Evolutionary conservation across 1,284 basidiomycete genomes (phyloP).

Genomic region (Chalciporus sp.): DNA sequence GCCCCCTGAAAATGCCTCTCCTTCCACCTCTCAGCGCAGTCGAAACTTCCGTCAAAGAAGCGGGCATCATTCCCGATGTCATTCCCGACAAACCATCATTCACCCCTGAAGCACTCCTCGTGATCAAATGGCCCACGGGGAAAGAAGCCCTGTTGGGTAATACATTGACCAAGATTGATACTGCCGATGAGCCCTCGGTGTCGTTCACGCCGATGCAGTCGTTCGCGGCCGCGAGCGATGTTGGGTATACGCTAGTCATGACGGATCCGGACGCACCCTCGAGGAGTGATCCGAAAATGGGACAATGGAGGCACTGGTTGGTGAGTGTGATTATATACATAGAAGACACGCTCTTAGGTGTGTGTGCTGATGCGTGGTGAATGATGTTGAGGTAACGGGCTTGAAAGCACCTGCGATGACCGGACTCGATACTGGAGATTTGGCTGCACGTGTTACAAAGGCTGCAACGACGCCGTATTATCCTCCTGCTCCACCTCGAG

Average conservation of each 20-base stretch:
- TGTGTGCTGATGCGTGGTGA: too few species aligned
- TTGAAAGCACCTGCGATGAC: slow-evolving; percentile 47
- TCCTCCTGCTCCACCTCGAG: slow-evolving; percentile 57
- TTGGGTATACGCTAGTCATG: slow-evolving; percentile 64
- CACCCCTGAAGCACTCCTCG: slow-evolving; percentile 54
- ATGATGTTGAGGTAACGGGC: slow-evolving; percentile 50
- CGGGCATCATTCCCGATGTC: slow-evolving; percentile 59
- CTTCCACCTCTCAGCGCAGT: slow-evolving; percentile 46
- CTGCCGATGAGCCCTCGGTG: slow-evolving; percentile 54
- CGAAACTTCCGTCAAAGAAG: slow-evolving; percentile 40
- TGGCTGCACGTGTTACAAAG: slow-evolving; percentile 47
- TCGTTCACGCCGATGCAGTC: slow-evolving; percentile 49
- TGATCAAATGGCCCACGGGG: slow-evolving; percentile 51
- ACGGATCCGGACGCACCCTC: slow-evolving; percentile 72
- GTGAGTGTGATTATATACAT: slow-evolving; percentile 49
- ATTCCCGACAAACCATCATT: slow-evolving; percentile 46
- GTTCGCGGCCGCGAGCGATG: slow-evolving; percentile 39
- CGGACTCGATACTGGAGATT: slow-evolving; percentile 35
- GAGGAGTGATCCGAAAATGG: slow-evolving; percentile 52
- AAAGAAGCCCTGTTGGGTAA: slow-evolving; percentile 54
- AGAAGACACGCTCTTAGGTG: too few species aligned
- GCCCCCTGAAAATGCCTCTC: slow-evolving; percentile 20
- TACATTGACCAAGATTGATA: slow-evolving; percentile 48
- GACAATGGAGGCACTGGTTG: slow-evolving; percentile 68
- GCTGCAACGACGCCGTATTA: slow-evolving; percentile 57